Evolutionary conservation across 176 grass and related monocot genomes (phyloP), one percentile per base, ranked within the genome.

Genomic region (Metroxylon sagu): DNA sequence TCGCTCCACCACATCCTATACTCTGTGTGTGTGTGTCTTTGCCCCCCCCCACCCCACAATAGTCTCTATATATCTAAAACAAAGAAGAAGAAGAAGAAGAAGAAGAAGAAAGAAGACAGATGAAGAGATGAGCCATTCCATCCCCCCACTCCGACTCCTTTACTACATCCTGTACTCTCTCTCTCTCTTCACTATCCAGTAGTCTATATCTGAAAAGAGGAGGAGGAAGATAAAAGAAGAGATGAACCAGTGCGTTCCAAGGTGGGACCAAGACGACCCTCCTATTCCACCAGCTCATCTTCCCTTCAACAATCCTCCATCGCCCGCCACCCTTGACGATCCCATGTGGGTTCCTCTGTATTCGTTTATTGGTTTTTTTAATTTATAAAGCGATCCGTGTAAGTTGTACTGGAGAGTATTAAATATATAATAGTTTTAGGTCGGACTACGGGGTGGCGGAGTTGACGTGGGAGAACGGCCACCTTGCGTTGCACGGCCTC

Each of bases 381-480:
- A 25, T 3, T 64, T 49, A 14, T 52, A 15, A 12, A 16, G 18
- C 19, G 35, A 43, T 43, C 35, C 0, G 12, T 14, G 2, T 14
- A 35, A 35, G 31, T 35, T 10, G 31, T 35, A 2, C 0, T 35
- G 5, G 5, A 8, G 6, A 14, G 35, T 43, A 12, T 43, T 43
- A 14, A 43, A 43, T 14, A 43, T 43, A 14, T 25, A 6, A 43
- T 43, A 43, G 35, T 43, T 43, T 43, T 43, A 43, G 35, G 61
- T 70, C 58, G 82, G 73, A 76, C 63, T 83, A 85, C 35, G 88
- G 93, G 43, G 79, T 98, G 28, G 84, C 88, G n/a, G 94, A 98
- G 81, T 74, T 93, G 49, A 92, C 82, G 39, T 98, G 88, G 84
- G 71, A 86, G 64, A 89, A 98, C 76, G 85, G 94, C n/a, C 84